Conservation (phyloP, 768 basidiomycete genomes). For the Boletus eberwhitei region DNA sequence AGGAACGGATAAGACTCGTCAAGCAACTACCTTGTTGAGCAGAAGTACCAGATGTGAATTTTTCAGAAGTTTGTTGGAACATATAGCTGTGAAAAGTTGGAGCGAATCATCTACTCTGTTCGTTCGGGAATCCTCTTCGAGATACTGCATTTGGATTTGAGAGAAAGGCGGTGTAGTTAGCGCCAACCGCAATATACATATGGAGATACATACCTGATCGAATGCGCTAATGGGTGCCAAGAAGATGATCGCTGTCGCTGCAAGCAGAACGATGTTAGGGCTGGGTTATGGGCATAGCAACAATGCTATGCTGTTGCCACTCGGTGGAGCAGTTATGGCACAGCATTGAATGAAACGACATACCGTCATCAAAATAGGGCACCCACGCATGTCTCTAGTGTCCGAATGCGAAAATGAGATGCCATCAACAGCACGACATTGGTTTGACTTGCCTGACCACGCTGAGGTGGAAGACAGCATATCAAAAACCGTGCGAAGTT, state of each 20-base stretch:
- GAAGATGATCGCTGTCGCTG: conserved; percentile 84
- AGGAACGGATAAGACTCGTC: conserved; percentile 1
- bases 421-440: conserved; percentile 11
- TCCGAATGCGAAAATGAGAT: conserved; percentile 12
- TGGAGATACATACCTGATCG: conserved; percentile 59
- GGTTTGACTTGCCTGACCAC: conserved; percentile 51
- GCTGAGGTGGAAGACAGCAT: conserved; percentile 35
- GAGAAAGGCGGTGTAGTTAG: conserved; percentile 13
- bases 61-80: conserved; percentile 70
- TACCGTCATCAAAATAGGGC: conserved; percentile 83
- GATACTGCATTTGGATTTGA: conserved; percentile 47
- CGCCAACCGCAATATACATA: background rate
- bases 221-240: conserved; percentile 84
- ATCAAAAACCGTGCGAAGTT: background rate
- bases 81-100: conserved; percentile 72
- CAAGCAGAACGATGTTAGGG: conserved; percentile 5
- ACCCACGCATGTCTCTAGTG: conserved; percentile 74
- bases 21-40: conserved; percentile 63
- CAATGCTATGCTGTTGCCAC: conserved; percentile 18
- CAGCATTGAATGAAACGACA: conserved; percentile 23
- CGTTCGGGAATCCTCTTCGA: conserved; percentile 76
- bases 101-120: conserved; percentile 83
- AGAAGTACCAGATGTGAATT: conserved; percentile 72
- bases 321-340: conserved; percentile 5
- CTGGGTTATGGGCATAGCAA: conserved; percentile 9